phyloP scores from a whole-genome alignment of 805 yeast species.

The Wickerhamiella cacticola region DNA sequence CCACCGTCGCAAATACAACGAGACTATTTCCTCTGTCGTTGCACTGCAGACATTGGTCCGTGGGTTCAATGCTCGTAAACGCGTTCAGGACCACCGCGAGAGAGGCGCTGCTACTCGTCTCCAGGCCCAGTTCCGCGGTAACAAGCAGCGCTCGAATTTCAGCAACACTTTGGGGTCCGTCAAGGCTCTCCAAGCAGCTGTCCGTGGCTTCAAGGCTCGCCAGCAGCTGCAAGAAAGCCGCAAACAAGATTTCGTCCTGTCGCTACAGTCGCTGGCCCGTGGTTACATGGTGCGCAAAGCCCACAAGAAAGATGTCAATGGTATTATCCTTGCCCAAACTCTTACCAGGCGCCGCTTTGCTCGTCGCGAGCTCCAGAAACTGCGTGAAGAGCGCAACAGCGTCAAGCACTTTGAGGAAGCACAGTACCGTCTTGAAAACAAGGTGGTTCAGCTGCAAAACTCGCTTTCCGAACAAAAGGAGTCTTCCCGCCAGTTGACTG shows the following conservation, averaged over 20 bases:
- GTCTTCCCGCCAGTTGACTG: slow-evolving; percentile 50
- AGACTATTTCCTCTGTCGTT: slow-evolving; percentile 42
- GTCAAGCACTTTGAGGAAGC: slow-evolving; percentile 83
- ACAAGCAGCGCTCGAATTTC: slow-evolving; percentile 40
- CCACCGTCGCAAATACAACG: slow-evolving; percentile 50
- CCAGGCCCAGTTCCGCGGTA: slow-evolving; percentile 47
- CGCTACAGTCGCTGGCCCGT: slow-evolving; percentile 64
- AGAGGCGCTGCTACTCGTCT: slow-evolving; percentile 51
- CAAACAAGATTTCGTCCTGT: slow-evolving; percentile 50
- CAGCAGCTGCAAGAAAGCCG: slow-evolving; percentile 38
- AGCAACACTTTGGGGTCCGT: slow-evolving; percentile 42
- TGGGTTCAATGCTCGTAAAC: slow-evolving; percentile 49
- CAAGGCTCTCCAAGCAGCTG: slow-evolving; percentile 43
- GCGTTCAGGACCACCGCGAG: slow-evolving; percentile 40
- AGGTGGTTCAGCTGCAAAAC: slow-evolving; percentile 92
- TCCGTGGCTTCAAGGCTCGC: slow-evolving; percentile 43
- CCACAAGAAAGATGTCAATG: slow-evolving; percentile 37
- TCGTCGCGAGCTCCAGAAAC: slow-evolving; percentile 42
- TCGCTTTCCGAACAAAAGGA: slow-evolving; percentile 64
- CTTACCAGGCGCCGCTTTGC: slow-evolving; percentile 69
- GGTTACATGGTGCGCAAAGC: slow-evolving; percentile 49
- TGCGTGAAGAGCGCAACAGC: slow-evolving; percentile 83
- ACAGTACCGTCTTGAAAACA: slow-evolving; percentile 86
- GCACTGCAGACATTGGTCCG: slow-evolving; percentile 49
- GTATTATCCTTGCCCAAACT: slow-evolving; percentile 65